These are phyloP conservation scores for Calonectria multiphialidica DNA, from an alignment of 2,329 filamentous ascomycete genomes.

Conservation along the genomic window DNA sequence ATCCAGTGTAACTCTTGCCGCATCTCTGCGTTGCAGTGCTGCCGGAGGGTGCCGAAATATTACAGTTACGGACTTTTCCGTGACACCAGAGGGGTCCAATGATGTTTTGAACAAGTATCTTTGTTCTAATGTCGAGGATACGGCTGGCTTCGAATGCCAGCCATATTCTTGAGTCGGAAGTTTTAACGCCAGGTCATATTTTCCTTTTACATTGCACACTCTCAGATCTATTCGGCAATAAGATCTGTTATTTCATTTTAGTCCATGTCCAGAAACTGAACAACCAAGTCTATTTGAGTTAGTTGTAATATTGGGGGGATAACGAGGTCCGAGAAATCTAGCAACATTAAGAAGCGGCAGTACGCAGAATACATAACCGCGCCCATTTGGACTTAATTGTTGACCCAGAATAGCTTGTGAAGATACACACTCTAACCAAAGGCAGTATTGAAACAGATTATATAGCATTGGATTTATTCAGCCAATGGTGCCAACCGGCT, in stretches of 20 bases:
- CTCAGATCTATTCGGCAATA: background rate
- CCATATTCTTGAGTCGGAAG: background rate
- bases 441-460: no score
- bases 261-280: background rate
- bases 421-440: no score
- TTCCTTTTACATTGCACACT: background rate
- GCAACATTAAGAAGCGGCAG: background rate
- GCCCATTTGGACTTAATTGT: no score
- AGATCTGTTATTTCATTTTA: background rate
- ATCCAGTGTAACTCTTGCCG: background rate
- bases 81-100: background rate
- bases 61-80: background rate
- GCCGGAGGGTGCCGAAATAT: constrained; percentile 1
- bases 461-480: no score
- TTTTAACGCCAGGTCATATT: background rate
- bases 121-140: background rate
- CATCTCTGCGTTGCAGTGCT: constrained; percentile 2
- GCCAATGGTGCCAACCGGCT: constrained; percentile 39
- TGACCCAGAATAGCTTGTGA: no score
- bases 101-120: background rate
- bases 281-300: background rate
- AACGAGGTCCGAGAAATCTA: background rate
- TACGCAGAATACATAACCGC: no score
- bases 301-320: background rate
- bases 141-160: background rate